These are phyloP conservation scores for Lumnitzera racemosa DNA, from an alignment of 345 rosid species.

Conservation along the genomic window DNA sequence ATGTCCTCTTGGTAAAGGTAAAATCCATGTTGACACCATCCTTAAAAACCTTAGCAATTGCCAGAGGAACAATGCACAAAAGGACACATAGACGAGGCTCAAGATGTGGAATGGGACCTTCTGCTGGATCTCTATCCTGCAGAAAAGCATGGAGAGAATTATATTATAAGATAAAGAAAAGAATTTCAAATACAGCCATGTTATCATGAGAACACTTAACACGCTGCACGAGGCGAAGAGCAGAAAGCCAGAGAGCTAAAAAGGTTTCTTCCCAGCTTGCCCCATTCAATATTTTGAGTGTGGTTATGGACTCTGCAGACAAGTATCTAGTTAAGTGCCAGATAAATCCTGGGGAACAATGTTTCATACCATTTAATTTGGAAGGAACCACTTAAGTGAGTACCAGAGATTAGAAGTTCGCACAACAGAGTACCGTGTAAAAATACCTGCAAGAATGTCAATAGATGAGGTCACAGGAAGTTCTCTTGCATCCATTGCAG, in stretches of 20 bases:
- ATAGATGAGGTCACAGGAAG: slow-evolving; percentile 40
- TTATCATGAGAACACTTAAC: slow-evolving; percentile 23
- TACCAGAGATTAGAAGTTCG: background rate
- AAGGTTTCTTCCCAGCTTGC: slow-evolving; percentile 76
- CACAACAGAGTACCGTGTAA: slow-evolving; percentile 5
- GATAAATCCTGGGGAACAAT: background rate
- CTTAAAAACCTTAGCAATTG: slow-evolving; percentile 35
- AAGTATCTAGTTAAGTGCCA: slow-evolving; percentile 6
- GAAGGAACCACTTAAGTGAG: background rate
- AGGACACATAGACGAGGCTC: slow-evolving; percentile 60
- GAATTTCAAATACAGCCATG: background rate
- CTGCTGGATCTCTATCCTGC: slow-evolving; percentile 56
- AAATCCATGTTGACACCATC: slow-evolving; percentile 19
- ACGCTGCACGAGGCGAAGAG: slow-evolving; percentile 68
- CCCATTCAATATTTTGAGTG: slow-evolving; percentile 39
- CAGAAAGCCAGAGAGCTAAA: slow-evolving; percentile 66
- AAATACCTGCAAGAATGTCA: slow-evolving; percentile 34
- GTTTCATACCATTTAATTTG: background rate
- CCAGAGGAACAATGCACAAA: slow-evolving; percentile 52
- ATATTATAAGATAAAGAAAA: background rate
- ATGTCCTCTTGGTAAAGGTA: slow-evolving; percentile 18
- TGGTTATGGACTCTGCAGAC: slow-evolving; percentile 34
- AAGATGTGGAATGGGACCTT: slow-evolving; percentile 67
- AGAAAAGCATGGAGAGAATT: slow-evolving; percentile 7
- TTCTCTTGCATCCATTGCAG: slow-evolving; percentile 50